Evolutionary conservation across 192 early-diverging fungal genomes (phyloP), one percentile per base, ranked within the genome.

Genomic region (Mortierella hygrophila): DNA sequence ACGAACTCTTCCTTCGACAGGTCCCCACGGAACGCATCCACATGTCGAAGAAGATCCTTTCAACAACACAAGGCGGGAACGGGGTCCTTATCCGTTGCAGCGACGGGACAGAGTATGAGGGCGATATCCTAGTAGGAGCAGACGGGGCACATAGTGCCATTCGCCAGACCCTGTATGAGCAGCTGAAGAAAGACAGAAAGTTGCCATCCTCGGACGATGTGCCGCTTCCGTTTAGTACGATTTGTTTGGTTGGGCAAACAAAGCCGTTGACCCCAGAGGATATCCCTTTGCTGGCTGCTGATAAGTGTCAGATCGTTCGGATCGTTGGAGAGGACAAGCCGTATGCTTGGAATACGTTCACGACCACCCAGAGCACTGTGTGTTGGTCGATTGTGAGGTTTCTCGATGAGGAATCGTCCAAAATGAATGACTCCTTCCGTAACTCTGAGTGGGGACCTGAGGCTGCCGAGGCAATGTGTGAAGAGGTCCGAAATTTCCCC

Each of bases 141-240:
- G 89, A 89, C 55, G 85, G 85, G n/a, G 76, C 78, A 0, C 74
- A 78, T 18, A 82, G 80, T 35, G 60, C 46, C 3, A 72, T 88
- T 1, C 80, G 85, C 37, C 68, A 82, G 54, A 42, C 41, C 0
- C 26, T 82, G 29, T 82, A 72, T 26, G 18, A 71, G 54, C 40
- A 76, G 26, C 35, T 82, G 4, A 35, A 72, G 4, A 41, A 76
- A 20, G 44, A 57, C 3, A 52, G 29, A 3, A 40, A 20, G 1
- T 4, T 82, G 5, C 80, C 80, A 8, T 6, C 4, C 0, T 57
- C 74, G 35, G 80, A 82, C 29, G n/a, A 20, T 2, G 70, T 68
- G 6, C 38, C 42, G 0, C 54, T 82, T n/a, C 73, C 68, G 38
- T 75, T 55, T 2, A 37, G 38, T 5, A 69, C 40, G 20, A 26